phyloP scores from a whole-genome alignment of 257 asterid species.

The Nicotiana undulata region DNA sequence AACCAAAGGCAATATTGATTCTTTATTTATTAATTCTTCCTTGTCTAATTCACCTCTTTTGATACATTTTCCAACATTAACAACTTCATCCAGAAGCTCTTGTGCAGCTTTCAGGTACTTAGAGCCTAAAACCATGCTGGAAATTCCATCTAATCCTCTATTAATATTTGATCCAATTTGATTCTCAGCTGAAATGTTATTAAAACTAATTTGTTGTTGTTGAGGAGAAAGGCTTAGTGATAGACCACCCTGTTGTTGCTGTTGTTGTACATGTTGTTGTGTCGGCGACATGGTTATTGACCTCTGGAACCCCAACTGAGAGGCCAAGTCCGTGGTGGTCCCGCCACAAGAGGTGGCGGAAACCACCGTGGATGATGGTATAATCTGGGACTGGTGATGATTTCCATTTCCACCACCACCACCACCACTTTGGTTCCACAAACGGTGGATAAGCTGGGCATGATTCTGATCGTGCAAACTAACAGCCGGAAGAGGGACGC shows the following conservation, averaged over 20 bases:
- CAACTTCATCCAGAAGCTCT: constrained; percentile 63
- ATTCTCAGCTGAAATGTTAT: not conserved
- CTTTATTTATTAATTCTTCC: constrained; percentile 15
- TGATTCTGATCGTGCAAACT: constrained; percentile 11
- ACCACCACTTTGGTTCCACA: constrained; percentile 2
- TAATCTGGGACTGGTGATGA: constrained; percentile 8
- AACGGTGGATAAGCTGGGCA: not conserved
- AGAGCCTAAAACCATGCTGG: constrained; percentile 39
- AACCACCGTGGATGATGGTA: constrained; percentile 15
- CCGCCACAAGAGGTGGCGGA: not conserved
- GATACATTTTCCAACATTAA: constrained; percentile 30
- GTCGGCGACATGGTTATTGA: not conserved
- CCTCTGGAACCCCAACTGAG: constrained; percentile 13
- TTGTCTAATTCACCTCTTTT: constrained; percentile 14
- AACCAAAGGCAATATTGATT: constrained; percentile 8
- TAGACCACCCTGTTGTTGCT: constrained; percentile 30
- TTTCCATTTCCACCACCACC: constrained; percentile 2
- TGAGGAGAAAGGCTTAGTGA: constrained; percentile 53
- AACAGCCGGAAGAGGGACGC: constrained; percentile 23
- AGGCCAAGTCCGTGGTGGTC: constrained; percentile 13
- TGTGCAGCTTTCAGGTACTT: constrained; percentile 64
- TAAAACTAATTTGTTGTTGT: constrained; percentile 21
- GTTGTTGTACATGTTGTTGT: not conserved
- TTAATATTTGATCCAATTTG: constrained; percentile 16
- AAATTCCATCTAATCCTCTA: constrained; percentile 20